Conservation (phyloP, 208 protist genomes). For the Acanthamoeba lenticulata region DNA sequence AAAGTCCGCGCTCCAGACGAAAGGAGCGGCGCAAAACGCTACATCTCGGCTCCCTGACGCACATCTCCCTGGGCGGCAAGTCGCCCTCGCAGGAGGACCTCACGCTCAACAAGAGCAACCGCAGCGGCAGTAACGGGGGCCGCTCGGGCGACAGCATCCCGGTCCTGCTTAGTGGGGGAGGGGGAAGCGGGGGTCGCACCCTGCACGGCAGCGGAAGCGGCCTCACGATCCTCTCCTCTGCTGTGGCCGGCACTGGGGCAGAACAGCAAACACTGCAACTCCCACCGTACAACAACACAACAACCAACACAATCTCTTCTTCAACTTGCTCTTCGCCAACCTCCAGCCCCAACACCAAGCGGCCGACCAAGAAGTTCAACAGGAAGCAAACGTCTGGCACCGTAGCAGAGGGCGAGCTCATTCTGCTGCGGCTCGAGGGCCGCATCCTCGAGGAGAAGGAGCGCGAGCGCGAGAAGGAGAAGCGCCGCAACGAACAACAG, state of each 20-base stretch:
- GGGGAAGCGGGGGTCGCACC: no score
- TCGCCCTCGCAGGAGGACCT: no score
- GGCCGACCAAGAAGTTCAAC: not conserved
- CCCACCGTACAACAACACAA: no score
- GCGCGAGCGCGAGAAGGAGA: not conserved
- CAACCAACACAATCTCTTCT: not conserved
- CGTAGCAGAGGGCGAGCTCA: not conserved
- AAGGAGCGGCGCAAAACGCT: not conserved
- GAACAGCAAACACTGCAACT: no score
- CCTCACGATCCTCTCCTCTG: no score
- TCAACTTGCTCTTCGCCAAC: not conserved
- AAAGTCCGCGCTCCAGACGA: not conserved
- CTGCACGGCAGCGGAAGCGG: no score
- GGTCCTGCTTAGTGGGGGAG: no score
- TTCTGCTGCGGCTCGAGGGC: not conserved
- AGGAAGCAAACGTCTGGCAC: not conserved
- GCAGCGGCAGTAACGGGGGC: not conserved
- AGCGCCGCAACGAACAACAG: not conserved
- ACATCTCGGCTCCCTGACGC: not conserved
- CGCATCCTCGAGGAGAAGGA: not conserved
- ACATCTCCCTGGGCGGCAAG: not conserved
- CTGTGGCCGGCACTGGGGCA: no score
- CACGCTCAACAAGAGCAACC: no score
- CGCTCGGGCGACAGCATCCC: no score
- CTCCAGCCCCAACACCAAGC: not conserved